These are phyloP conservation scores for Aspergillus sojae DNA, from an alignment of 2,329 filamentous ascomycete species.

Conservation along the genomic window DNA sequence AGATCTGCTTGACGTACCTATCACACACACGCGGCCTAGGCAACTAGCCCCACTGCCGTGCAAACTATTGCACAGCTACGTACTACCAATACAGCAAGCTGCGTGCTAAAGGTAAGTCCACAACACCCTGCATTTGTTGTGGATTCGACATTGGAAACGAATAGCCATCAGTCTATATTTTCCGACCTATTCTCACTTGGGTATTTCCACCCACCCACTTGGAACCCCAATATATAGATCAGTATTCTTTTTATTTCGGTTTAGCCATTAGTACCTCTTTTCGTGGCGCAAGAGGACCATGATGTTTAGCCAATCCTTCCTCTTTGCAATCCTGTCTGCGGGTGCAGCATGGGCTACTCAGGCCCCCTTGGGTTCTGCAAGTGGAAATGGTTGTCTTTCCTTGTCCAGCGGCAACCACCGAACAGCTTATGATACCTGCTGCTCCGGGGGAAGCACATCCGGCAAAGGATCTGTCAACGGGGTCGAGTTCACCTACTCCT, in stretches of 20 bases:
- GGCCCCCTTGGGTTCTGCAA: neutral
- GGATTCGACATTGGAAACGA: too few relatives aligned
- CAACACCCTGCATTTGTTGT: too few relatives aligned
- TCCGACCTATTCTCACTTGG: too few relatives aligned
- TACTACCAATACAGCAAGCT: too few relatives aligned
- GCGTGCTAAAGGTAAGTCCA: too few relatives aligned
- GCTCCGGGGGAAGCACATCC: neutral
- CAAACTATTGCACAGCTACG: too few relatives aligned
- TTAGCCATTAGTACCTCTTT: neutral
- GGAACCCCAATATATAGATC: neutral
- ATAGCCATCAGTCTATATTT: too few relatives aligned
- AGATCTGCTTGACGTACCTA: too few relatives aligned
- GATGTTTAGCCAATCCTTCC: neutral
- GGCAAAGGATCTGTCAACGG: neutral
- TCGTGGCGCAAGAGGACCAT: neutral
- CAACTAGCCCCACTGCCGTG: too few relatives aligned
- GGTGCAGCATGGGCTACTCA: neutral
- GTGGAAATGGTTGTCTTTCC: neutral
- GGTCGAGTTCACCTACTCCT: neutral
- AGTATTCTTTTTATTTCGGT: neutral
- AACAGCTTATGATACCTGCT: neutral
- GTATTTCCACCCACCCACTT: too few relatives aligned
- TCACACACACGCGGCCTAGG: too few relatives aligned
- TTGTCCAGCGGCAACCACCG: neutral
- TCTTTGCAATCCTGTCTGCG: neutral